phyloP scores from a whole-genome alignment of 108 stramenopile genomes.

The Schizochytrium sp. region DNA sequence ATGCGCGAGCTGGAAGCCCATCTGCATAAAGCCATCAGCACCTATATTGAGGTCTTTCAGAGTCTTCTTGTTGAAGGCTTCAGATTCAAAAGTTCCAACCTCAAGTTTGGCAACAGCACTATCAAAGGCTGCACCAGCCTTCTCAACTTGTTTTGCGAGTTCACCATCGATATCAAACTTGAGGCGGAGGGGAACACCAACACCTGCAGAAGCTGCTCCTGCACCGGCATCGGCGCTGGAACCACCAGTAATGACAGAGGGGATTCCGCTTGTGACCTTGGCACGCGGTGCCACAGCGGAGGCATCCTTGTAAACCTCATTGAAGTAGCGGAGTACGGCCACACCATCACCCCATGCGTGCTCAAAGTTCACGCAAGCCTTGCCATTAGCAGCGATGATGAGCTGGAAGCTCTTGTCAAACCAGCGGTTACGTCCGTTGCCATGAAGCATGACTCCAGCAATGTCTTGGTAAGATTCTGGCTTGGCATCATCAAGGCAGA shows the following conservation, averaged over 20 bases:
- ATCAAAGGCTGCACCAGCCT: slow-evolving; percentile 11
- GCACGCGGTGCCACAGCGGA: slow-evolving; percentile 55
- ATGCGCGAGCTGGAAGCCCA: slow-evolving; percentile 72
- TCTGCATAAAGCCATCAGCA: slow-evolving; percentile 70
- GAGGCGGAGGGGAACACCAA: slow-evolving; percentile 7
- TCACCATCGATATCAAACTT: slow-evolving; percentile 2
- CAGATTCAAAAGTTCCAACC: slow-evolving; percentile 33
- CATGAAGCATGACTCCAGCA: slow-evolving; percentile 69
- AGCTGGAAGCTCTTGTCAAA: slow-evolving; percentile 74
- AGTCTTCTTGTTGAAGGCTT: slow-evolving; percentile 44
- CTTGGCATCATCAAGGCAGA: slow-evolving; percentile 66
- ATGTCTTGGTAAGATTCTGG: slow-evolving; percentile 64
- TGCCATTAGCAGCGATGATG: slow-evolving; percentile 69
- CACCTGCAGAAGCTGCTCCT: not conserved
- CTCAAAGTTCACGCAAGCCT: slow-evolving; percentile 61
- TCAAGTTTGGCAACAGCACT: not conserved
- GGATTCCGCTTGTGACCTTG: not conserved
- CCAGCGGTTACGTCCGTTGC: slow-evolving; percentile 71
- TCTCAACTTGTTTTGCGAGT: not conserved
- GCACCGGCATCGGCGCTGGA: slow-evolving; percentile 19
- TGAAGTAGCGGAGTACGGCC: slow-evolving; percentile 60
- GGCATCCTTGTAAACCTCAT: slow-evolving; percentile 63
- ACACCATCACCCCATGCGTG: slow-evolving; percentile 64
- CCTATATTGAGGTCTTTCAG: slow-evolving; percentile 65
- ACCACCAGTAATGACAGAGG: not conserved